Conservation (phyloP, 768 basidiomycete genomes). For the Tricholoma sp. region DNA sequence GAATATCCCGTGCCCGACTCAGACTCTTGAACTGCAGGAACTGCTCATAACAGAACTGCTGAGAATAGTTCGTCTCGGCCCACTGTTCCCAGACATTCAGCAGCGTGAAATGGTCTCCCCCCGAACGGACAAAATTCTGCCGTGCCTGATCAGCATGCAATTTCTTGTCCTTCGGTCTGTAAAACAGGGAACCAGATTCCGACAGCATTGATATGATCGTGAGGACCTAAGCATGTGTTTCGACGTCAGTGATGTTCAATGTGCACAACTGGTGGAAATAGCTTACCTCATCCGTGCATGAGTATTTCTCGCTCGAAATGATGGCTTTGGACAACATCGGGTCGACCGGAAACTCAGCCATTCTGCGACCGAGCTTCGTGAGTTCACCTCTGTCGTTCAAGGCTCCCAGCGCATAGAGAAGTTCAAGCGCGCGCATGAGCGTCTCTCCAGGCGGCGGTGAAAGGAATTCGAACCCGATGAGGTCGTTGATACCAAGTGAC, state of each 20-base stretch:
- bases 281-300: constrained; percentile 91
- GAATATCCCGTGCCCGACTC: constrained; percentile 91
- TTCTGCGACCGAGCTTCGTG: constrained; percentile 93
- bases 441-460: constrained; percentile 98
- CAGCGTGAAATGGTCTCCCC: constrained; percentile 97
- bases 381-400: constrained; percentile 95
- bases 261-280: neutral
- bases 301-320: constrained; percentile 90
- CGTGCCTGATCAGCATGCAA: constrained; percentile 96
- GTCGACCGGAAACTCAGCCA: constrained; percentile 99
- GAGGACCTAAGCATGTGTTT: constrained; percentile 53
- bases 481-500: constrained; percentile 95
- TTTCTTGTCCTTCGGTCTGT: constrained; percentile 97
- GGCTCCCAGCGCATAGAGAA: constrained; percentile 93
- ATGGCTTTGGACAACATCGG: constrained; percentile 97
- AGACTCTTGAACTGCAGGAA: constrained; percentile 95
- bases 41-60: constrained; percentile 95
- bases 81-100: constrained; percentile 99
- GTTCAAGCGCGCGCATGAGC: constrained; percentile 88
- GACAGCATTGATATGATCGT: constrained; percentile 98
- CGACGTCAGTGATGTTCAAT: neutral
- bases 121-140: constrained; percentile 92
- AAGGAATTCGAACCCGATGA: constrained; percentile 97
- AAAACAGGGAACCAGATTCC: constrained; percentile 92
- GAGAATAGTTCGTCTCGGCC: constrained; percentile 96